phyloP scores from a whole-genome alignment of 2,329 filamentous ascomycete species.

The Microcera coccophila region DNA sequence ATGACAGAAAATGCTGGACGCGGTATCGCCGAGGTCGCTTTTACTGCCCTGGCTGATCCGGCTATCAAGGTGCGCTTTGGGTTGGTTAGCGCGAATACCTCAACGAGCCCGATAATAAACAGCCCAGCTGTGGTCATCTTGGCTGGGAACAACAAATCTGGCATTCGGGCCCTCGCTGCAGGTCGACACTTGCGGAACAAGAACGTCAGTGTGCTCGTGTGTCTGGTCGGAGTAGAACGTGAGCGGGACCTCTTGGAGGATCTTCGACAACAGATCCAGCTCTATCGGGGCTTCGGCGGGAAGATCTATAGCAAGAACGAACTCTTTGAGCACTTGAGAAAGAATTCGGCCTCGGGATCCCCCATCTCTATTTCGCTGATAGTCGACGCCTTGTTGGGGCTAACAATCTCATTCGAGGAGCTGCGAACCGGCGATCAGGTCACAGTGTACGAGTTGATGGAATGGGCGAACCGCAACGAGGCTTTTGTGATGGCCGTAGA shows the following conservation, averaged over 20 bases:
- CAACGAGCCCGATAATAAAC: conserved; percentile 27
- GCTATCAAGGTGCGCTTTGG: conserved; percentile 53
- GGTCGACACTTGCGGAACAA: conserved; percentile 84
- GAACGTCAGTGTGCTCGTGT: conserved; percentile 74
- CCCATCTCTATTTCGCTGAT: conserved; percentile 69
- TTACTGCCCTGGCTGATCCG: conserved; percentile 62
- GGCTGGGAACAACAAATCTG: conserved; percentile 93
- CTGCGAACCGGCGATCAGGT: conserved; percentile 77
- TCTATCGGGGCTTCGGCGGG: conserved; percentile 80
- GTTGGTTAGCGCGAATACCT: conserved; percentile 39
- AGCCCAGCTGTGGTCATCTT: conserved; percentile 62
- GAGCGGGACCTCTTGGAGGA: conserved; percentile 77
- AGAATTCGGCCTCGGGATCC: conserved; percentile 35
- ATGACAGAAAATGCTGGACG: conserved; percentile 89
- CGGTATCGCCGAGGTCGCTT: conserved; percentile 79
- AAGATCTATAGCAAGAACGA: conserved; percentile 61
- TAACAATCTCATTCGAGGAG: conserved; percentile 85
- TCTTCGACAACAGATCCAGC: conserved; percentile 73
- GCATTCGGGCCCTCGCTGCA: conserved; percentile 78
- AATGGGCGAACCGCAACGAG: conserved; percentile 87
- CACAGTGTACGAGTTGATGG: conserved; percentile 82
- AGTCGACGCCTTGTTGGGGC: conserved; percentile 81
- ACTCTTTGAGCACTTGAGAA: conserved; percentile 57
- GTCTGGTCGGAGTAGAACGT: conserved; percentile 78
- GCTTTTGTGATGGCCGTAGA: conserved; percentile 84